These are phyloP conservation scores for Phytophthora pseudosyringae DNA, from an alignment of 352 stramenopile genomes.

Conservation along the genomic window DNA sequence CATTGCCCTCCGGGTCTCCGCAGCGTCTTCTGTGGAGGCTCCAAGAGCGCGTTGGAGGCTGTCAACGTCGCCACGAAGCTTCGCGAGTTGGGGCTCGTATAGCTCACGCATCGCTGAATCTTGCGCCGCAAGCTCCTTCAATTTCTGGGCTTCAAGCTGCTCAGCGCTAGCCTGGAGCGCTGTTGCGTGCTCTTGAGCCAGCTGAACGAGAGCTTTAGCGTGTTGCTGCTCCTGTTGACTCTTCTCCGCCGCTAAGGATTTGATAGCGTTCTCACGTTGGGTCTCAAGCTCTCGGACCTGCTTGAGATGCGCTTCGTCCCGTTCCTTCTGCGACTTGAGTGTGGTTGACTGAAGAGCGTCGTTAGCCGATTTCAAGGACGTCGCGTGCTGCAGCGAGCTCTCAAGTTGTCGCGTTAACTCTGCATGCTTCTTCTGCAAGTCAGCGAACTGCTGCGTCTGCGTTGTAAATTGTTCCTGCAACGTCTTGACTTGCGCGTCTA, in stretches of 20 bases:
- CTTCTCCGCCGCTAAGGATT: constrained; percentile 30
- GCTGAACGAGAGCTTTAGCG: constrained; percentile 17
- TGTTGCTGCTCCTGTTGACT: constrained; percentile 28
- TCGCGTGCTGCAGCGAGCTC: constrained; percentile 39
- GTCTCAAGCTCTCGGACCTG: constrained; percentile 42
- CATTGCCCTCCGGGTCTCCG: constrained; percentile 19
- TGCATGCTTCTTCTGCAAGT: constrained; percentile 31
- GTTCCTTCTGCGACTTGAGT: constrained; percentile 49
- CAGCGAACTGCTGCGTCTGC: constrained; percentile 17
- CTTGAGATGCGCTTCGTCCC: constrained; percentile 46
- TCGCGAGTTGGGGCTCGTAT: constrained; percentile 36
- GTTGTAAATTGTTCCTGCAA: constrained; percentile 27
- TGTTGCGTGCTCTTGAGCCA: constrained; percentile 29
- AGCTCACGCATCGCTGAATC: constrained; percentile 24
- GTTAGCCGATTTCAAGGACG: constrained; percentile 33
- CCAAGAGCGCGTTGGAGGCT: constrained; percentile 16
- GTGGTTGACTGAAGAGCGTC: constrained; percentile 37
- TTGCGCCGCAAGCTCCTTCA: constrained; percentile 25
- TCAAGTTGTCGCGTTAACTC: constrained; percentile 19
- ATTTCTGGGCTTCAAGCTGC: constrained; percentile 26
- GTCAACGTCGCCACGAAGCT: constrained; percentile 30
- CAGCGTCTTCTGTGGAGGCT: constrained; percentile 17
- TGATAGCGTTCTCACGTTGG: constrained; percentile 33
- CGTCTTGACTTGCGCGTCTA: constrained; percentile 26
- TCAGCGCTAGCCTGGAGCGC: constrained; percentile 16